Evolutionary conservation across 2,329 filamentous ascomycete species (phyloP).

Genomic region (Penicillium oxalicum): DNA sequence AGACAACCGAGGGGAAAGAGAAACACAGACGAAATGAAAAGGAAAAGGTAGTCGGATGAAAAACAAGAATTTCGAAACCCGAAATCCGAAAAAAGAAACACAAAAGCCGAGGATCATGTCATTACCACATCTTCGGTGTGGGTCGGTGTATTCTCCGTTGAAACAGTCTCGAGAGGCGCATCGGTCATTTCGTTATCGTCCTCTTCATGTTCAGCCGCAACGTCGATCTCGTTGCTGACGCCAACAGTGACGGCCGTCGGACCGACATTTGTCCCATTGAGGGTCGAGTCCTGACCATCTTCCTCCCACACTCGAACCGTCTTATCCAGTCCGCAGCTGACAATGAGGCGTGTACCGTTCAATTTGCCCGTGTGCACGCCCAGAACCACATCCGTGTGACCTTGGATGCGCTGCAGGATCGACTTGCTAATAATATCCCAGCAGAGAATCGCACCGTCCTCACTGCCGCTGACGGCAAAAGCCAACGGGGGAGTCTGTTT

Average conservation of each 20-base stretch:
- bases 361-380: conserved; percentile 55
- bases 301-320: conserved; percentile 59
- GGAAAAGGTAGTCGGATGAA: too few species aligned
- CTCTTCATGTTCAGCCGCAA: background rate
- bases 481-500: conserved; percentile 13
- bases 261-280: background rate
- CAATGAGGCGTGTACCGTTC: conserved; percentile 46
- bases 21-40: too few species aligned
- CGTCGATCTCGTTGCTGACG: background rate
- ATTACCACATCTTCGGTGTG: conserved; percentile 6
- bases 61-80: too few species aligned
- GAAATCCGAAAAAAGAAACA: background rate
- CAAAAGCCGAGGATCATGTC: conserved; percentile 9
- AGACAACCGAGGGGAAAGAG: too few species aligned
- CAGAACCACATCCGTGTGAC: conserved; percentile 54
- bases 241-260: background rate
- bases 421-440: conserved; percentile 90
- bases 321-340: conserved; percentile 58
- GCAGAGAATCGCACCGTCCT: conserved; percentile 76
- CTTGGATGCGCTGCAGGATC: conserved; percentile 61
- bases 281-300: conserved; percentile 7
- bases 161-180: background rate
- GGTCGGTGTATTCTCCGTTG: background rate
- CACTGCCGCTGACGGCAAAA: conserved; percentile 78
- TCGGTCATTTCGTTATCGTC: conserved; percentile 1